Evolutionary conservation across 2,329 filamentous ascomycete species (phyloP).

Genomic region (Sporothrix inflata): DNA sequence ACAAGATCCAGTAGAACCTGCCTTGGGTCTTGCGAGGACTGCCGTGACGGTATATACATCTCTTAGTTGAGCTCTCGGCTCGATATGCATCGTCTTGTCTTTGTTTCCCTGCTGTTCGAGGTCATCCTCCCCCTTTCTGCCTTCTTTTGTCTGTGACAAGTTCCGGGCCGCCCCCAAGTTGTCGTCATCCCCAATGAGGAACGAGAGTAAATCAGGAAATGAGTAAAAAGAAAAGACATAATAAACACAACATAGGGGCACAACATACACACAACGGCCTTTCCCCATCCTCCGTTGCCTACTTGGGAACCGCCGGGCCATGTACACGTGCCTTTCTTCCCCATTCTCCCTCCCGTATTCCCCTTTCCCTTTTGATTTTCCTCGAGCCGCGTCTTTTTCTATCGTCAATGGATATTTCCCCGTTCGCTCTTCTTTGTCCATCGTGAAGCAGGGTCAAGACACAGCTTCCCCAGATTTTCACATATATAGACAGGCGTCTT

Average conservation of each 20-base stretch:
- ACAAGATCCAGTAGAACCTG: neutral
- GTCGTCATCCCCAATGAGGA: neutral
- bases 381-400: neutral
- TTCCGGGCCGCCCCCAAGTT: neutral
- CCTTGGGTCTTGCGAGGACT: neutral
- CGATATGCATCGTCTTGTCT: neutral
- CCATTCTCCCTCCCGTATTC: neutral
- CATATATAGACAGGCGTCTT: constrained; percentile 3
- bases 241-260: neutral
- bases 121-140: neutral
- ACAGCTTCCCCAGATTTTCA: constrained; percentile 20
- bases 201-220: neutral
- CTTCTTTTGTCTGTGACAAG: neutral
- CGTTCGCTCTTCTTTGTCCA: neutral
- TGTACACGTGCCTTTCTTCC: constrained; percentile 18
- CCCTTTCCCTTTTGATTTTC: neutral
- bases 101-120: neutral
- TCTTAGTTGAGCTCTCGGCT: neutral
- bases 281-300: neutral
- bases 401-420: too few relatives aligned
- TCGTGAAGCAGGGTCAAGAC: neutral
- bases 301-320: neutral
- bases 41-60: neutral
- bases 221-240: neutral
- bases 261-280: neutral